Evolutionary conservation across 495 filamentous ascomycete species (phyloP).

Genomic region (Physcia stellaris): DNA sequence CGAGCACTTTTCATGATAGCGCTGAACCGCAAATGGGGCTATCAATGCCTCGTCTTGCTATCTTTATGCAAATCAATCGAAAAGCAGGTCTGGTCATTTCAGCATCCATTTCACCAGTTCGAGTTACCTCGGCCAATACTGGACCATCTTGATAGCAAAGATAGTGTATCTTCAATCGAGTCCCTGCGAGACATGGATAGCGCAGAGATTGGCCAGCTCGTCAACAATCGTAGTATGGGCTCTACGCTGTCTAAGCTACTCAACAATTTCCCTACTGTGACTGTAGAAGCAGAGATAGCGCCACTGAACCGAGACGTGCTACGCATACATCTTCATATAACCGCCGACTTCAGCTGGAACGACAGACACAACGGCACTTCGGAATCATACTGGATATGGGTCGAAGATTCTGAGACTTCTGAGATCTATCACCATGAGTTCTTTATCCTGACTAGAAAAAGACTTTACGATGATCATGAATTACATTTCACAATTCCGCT

Average conservation of each 20-base stretch:
- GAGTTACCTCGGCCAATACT: conserved; percentile 75
- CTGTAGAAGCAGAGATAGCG: conserved; percentile 84
- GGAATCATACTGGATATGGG: conserved; percentile 97
- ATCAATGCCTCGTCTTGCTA: conserved; percentile 79
- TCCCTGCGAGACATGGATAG: conserved; percentile 80
- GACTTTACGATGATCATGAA: conserved; percentile 87
- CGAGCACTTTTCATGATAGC: conserved; percentile 95
- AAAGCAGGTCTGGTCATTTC: conserved; percentile 83
- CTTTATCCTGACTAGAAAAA: conserved; percentile 80
- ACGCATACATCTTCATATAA: conserved; percentile 69
- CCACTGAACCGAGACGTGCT: conserved; percentile 91
- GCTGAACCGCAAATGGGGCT: conserved; percentile 83
- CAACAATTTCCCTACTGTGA: conserved; percentile 83
- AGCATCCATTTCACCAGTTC: conserved; percentile 93
- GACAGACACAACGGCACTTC: conserved; percentile 88
- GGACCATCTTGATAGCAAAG: conserved; percentile 66
- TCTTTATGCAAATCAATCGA: conserved; percentile 94
- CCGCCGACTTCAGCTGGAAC: conserved; percentile 89
- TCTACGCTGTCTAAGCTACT: conserved; percentile 65
- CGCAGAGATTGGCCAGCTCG: conserved; percentile 78
- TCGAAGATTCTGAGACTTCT: conserved; percentile 93
- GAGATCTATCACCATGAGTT: conserved; percentile 98
- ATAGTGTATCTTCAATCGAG: conserved; percentile 60
- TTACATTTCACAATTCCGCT: conserved; percentile 96
- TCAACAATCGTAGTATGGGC: conserved; percentile 82